phyloP scores from a whole-genome alignment of 78 protist genomes.

The Polysphondylium violaceum region DNA sequence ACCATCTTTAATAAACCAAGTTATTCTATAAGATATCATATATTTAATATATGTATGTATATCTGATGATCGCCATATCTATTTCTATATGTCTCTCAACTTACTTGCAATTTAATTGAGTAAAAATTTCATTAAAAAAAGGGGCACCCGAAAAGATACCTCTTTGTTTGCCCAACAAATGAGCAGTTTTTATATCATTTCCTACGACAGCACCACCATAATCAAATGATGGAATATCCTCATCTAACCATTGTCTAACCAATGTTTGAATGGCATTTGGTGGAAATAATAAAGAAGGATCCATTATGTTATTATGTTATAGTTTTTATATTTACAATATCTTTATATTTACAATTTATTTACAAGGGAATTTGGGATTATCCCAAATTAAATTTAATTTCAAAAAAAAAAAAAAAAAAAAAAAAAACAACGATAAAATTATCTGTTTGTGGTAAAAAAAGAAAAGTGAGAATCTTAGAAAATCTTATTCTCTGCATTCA shows the following conservation, averaged over 20 bases:
- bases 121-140: slow-evolving; percentile 89
- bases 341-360: too few species aligned
- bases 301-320: not conserved
- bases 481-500: too few species aligned
- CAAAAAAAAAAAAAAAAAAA: too few species aligned
- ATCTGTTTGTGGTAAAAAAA: too few species aligned
- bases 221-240: slow-evolving; percentile 96
- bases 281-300: slow-evolving; percentile 31
- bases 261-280: slow-evolving; percentile 9
- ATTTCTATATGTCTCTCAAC: slow-evolving; percentile 8
- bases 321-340: too few species aligned
- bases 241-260: slow-evolving; percentile 75
- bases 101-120: slow-evolving; percentile 71
- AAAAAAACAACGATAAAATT: too few species aligned
- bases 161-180: slow-evolving; percentile 66
- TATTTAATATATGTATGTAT: not conserved
- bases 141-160: slow-evolving; percentile 93
- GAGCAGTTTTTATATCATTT: slow-evolving; percentile 37
- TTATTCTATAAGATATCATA: slow-evolving; percentile 29
- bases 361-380: too few species aligned
- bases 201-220: slow-evolving; percentile 94
- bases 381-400: too few species aligned
- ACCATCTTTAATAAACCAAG: slow-evolving; percentile 88
- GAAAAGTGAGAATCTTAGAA: too few species aligned
- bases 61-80: too few species aligned